Conservation (phyloP, 352 stramenopile species). For the Nothophytophthora sp. region DNA sequence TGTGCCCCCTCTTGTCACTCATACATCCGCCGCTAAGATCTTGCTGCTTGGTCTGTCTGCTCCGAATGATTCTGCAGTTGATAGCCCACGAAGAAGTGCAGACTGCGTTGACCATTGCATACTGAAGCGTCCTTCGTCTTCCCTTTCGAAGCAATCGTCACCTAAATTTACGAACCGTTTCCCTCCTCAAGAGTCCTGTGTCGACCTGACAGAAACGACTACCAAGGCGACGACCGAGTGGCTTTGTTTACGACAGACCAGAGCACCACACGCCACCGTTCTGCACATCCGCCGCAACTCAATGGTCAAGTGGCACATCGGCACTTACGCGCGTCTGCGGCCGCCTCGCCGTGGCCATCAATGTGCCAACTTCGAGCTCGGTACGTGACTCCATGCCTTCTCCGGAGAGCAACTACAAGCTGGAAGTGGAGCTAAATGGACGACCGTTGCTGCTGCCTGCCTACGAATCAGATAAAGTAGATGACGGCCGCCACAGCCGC, state of each 20-base stretch:
- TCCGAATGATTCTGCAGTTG: conserved; percentile 6
- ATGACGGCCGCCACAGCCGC: conserved; percentile 37
- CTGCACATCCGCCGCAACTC: neutral
- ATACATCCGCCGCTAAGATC: neutral
- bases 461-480: conserved; percentile 39
- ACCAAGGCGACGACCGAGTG: conserved; percentile 17
- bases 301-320: conserved; percentile 82
- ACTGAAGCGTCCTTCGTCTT: neutral
- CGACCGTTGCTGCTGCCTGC: neutral
- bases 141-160: neutral
- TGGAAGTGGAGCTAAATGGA: neutral
- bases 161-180: conserved; percentile 25
- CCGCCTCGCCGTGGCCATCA: conserved; percentile 56
- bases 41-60: neutral
- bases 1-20: neutral
- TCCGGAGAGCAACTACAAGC: neutral
- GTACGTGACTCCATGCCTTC: conserved; percentile 12
- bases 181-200: no score
- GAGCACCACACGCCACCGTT: neutral
- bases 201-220: neutral
- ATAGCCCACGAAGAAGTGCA: conserved; percentile 16
- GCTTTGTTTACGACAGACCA: neutral
- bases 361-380: conserved; percentile 62
- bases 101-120: conserved; percentile 12
- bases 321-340: conserved; percentile 70